phyloP scores from a whole-genome alignment of 371 early-diverging fungal species.

The Apophysomyces variabilis region DNA sequence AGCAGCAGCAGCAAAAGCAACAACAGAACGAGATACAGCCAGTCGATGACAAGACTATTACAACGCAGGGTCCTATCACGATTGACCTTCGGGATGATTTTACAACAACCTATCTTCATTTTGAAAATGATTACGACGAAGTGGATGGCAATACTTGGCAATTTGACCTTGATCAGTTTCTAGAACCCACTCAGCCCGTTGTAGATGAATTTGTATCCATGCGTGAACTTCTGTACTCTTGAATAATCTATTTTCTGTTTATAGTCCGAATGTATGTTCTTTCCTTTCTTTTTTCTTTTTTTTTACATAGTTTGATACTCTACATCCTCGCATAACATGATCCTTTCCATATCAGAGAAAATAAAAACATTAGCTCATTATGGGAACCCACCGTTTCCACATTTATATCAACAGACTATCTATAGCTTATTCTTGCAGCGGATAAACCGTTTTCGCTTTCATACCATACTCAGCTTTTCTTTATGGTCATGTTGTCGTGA shows the following conservation, averaged over 20 bases:
- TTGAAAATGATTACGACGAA: slow-evolving; percentile 23
- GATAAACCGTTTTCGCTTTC: too few relatives aligned
- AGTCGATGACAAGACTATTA: background rate
- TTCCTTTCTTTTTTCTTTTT: slow-evolving; percentile 4
- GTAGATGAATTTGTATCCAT: slow-evolving; percentile 30
- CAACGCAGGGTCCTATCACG: slow-evolving; percentile 21
- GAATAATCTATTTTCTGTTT: slow-evolving; percentile 10
- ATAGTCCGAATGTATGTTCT: slow-evolving; percentile 3
- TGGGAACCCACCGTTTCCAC: slow-evolving; percentile 1
- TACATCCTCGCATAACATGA: slow-evolving; percentile 9
- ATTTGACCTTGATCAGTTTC: slow-evolving; percentile 6
- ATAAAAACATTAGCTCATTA: slow-evolving; percentile 9
- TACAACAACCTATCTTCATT: slow-evolving; percentile 25
- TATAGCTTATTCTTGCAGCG: too few relatives aligned
- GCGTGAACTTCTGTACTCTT: slow-evolving; percentile 33
- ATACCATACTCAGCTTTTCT: background rate
- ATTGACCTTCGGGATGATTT: slow-evolving; percentile 34
- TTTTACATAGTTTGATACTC: background rate
- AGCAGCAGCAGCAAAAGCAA: slow-evolving; percentile 15
- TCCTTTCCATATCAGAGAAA: slow-evolving; percentile 3
- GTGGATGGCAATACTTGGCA: slow-evolving; percentile 12
- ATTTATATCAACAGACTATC: background rate
- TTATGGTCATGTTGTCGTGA: background rate
- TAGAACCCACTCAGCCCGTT: background rate
- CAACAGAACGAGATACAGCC: slow-evolving; percentile 9